Evolutionary conservation across 768 basidiomycete species (phyloP), one percentile per base, ranked within the genome.

Genomic region (Hemileccinum rubropunctum): DNA sequence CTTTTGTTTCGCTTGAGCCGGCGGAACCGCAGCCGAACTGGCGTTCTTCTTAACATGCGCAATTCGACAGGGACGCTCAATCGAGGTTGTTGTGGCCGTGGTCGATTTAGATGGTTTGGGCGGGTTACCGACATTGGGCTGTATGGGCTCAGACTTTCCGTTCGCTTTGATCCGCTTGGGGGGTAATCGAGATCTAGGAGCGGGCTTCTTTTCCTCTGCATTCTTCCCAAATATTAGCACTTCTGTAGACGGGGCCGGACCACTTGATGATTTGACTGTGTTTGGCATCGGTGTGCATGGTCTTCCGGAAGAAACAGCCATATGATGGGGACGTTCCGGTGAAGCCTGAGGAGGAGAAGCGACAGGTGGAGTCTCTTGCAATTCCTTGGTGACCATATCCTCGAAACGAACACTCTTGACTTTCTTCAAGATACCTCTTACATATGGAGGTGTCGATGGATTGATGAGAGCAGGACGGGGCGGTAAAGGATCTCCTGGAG

Each of bases 371-470:
- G 41, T 14, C 28, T 33, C 50, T 28, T 47, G 36, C n/a, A 38
- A 23, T 27, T 54, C 58, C 13, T 34, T 42, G 46, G 6, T 28
- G 32, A 44, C 32, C 39, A 18, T 9, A 30, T 67, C 67, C 23
- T 67, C 66, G 52, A 74, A 74, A 30, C 73, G 71, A 34, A 74
- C 72, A 37, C 58, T 67, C 64, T 74, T 73, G 51, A 54, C 61
- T 52, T 67, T 70, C 63, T 74, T 74, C 51, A 74, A 59, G 42
- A 74, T 74, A 20, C 73, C 65, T 47, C 64, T 64, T 17, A 68
- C 64, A 0, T 64, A 63, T 7, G 59, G 56, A 39, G 66, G 57
- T 27, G 63, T 71, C 5, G 60, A 62, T 21, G 58, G 62, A 43
- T 42, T 60, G 52, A 60, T 42, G 41, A 65, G 56, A 36, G 52